A percentile compares a stretch with the other conserved stretches of the same genome.
Conservation (phyloP, 148 eudicot species). For the Rhododendron vialii region DNA sequence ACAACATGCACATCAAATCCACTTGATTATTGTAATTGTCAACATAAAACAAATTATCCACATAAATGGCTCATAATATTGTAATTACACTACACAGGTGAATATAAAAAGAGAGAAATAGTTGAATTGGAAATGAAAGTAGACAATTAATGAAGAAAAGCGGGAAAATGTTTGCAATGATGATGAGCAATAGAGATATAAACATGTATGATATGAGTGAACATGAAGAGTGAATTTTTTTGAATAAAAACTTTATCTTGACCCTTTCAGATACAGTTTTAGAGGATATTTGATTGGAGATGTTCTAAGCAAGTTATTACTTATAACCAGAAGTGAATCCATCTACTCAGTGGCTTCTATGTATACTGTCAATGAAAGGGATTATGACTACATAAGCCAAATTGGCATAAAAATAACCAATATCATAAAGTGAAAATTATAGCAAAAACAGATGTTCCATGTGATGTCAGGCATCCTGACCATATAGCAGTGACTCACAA, state of each 20-base stretch:
- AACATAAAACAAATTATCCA: not conserved
- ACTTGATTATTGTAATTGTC: not conserved
- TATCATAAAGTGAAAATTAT: not conserved
- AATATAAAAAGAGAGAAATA: not conserved
- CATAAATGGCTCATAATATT: not conserved
- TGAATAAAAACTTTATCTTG: too few relatives aligned
- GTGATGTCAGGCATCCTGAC: not conserved
- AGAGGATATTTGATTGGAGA: too few relatives aligned
- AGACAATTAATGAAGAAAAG: not conserved
- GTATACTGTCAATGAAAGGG: not conserved
- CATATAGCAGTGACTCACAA: not conserved
- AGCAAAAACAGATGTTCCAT: not conserved
- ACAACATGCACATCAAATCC: not conserved
- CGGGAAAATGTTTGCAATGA: not conserved
- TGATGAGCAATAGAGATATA: not conserved
- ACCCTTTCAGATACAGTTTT: not conserved
- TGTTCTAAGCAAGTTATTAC: not conserved
- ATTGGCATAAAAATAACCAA: not conserved
- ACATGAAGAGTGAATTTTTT: not conserved
- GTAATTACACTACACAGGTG: not conserved
- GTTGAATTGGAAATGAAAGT: not conserved
- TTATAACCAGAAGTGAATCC: not conserved
- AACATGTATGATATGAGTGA: not conserved
- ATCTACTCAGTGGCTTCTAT: not conserved
- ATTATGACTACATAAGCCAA: not conserved